Conservation (phyloP, 805 yeast species). For the Maudiozyma serrabonitensis region DNA sequence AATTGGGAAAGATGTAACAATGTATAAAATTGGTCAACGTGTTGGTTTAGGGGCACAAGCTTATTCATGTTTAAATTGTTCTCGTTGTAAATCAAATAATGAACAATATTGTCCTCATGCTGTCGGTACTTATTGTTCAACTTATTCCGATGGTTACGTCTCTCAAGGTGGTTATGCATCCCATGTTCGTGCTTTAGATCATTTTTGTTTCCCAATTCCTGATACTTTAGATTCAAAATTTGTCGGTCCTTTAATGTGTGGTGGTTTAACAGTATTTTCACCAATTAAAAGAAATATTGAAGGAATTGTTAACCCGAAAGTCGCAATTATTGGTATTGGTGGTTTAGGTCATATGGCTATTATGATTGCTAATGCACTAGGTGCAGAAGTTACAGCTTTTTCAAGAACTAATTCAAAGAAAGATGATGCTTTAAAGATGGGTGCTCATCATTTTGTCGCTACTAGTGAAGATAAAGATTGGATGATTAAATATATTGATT, state of each 20-base stretch:
- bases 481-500: background rate
- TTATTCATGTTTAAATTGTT: constrained; percentile 52
- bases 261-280: constrained; percentile 2
- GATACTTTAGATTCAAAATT: background rate
- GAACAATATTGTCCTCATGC: constrained; percentile 45
- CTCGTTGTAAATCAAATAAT: constrained; percentile 43
- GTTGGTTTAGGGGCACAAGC: constrained; percentile 74
- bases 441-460: constrained; percentile 2
- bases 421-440: constrained; percentile 2
- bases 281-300: constrained; percentile 2
- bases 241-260: constrained; percentile 3
- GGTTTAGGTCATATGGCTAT: constrained; percentile 4
- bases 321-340: constrained; percentile 3
- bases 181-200: constrained; percentile 2
- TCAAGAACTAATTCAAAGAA: background rate
- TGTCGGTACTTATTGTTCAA: constrained; percentile 38
- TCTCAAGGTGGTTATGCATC: constrained; percentile 3
- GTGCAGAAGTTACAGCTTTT: constrained; percentile 1
- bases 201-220: constrained; percentile 2
- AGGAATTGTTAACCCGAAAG: background rate
- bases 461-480: background rate
- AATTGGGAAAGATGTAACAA: constrained; percentile 46
- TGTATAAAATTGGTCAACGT: constrained; percentile 54
- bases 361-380: constrained; percentile 1
- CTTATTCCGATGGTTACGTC: constrained; percentile 1